Evolutionary conservation across 1,284 basidiomycete species (phyloP), one percentile per base, ranked within the genome.

Genomic region (Dichomitus squalens): DNA sequence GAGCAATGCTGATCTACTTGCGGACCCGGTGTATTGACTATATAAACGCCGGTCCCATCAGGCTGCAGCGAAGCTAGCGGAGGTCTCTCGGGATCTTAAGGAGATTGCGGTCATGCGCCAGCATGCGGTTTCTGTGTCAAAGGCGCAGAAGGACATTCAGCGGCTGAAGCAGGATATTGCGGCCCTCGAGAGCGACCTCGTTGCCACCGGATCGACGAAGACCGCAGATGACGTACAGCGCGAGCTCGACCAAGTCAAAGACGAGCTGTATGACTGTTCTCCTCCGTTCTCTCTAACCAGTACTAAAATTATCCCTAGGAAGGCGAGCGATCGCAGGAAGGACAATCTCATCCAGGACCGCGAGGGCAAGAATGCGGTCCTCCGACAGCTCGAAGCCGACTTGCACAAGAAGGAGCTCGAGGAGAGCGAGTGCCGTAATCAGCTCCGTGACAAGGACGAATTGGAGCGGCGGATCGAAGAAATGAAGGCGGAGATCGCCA

Each of bases 201-300:
- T 81, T 21, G 75, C 81, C 4, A 86, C 85, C 1, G 95, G 94
- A 2, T 89, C 88, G 12, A 82, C 84, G 6, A 92, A 88, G 73
- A 95, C 93, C 0, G 83, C 85, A 1, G 92, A 94, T 48, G 93
- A 95, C 50, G 87, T 97, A 2, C 91, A 96, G 70, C 74, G 69
- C 23, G 88, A 95, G 66, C 76, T 96, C 7, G 84, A 90, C 52
- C 73, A 74, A 4, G 66, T 95, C 33, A 77, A 81, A 1, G 73
- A 73, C 18, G 78, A 89, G 52, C 80, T 95, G 95, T 96, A 63
- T 66, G 88, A 73, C 21, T 50, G 23, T 50, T 16, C 25, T 29
- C 18, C 8, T 7, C 11, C 25, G 6, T 23, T 31, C 23, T 21
- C 27, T 14, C 21, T 11, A 36, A 8, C 36, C 9, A 5, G 35